Evolutionary conservation across 2,329 filamentous ascomycete genomes (phyloP).

Genomic region (Botrytis aclada): DNA sequence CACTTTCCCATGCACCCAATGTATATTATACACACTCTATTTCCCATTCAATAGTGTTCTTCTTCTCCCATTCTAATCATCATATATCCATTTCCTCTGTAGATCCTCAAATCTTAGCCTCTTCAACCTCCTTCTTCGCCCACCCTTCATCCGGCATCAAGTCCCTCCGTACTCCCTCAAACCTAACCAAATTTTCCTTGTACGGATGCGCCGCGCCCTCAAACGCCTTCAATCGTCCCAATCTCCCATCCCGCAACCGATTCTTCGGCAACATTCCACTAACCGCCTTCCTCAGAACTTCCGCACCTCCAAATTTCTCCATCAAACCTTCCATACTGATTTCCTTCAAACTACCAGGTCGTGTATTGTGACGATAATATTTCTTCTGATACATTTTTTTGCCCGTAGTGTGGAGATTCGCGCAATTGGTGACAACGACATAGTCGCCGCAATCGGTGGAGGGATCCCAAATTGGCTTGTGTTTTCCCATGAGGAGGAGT

Average conservation of each 20-base stretch:
- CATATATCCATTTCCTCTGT: neutral
- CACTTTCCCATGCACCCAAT: constrained; percentile 16
- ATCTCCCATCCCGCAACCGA: constrained; percentile 77
- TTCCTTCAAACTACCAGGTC: constrained; percentile 79
- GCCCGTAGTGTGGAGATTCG: constrained; percentile 81
- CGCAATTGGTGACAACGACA: constrained; percentile 88
- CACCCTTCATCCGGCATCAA: constrained; percentile 29
- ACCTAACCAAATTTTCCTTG: constrained; percentile 77
- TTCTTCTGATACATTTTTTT: constrained; percentile 91
- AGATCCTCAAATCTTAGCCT: neutral
- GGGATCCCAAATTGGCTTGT: constrained; percentile 97
- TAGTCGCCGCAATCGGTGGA: constrained; percentile 99
- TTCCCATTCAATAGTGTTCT: constrained; percentile 1
- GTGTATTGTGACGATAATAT: constrained; percentile 92
- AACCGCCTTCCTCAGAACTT: constrained; percentile 88
- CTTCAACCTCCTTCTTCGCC: constrained; percentile 2
- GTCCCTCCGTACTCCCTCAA: constrained; percentile 52
- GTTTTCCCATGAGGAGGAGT: constrained; percentile 90
- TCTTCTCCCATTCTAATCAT: neutral
- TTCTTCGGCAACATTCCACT: constrained; percentile 99
- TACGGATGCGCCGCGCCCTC: constrained; percentile 93
- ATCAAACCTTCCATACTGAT: constrained; percentile 96
- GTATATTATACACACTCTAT: constrained; percentile 23
- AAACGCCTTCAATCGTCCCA: constrained; percentile 90
- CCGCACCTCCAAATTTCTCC: constrained; percentile 87